Percentiles rank a stretch among this genome's conserved stretches.
phyloP scores from a whole-genome alignment of 768 basidiomycete genomes.

The Rhodotorula toruloides region DNA sequence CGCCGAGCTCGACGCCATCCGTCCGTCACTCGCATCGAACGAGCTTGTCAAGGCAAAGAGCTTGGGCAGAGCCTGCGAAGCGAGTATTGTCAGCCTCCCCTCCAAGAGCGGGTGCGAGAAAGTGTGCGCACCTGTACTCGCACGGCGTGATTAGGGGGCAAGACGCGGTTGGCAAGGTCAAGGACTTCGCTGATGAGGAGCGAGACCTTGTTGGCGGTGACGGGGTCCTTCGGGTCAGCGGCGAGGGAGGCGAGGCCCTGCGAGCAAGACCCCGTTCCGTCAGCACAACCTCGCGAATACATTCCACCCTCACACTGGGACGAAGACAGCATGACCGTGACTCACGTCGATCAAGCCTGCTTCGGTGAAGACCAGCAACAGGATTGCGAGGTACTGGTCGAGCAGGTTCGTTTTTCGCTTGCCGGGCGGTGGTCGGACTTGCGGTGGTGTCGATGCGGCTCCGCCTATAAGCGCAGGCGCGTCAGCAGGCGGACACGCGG shows the following conservation, averaged over 20 bases:
- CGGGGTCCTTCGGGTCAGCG: conserved; percentile 58
- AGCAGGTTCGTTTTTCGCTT: conserved; percentile 81
- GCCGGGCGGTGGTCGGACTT: no score
- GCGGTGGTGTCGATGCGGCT: conserved; percentile 24
- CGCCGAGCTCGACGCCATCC: conserved; percentile 76
- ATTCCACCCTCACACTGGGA: no score
- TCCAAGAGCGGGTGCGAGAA: background rate
- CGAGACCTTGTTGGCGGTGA: conserved; percentile 64
- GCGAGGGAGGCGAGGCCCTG: conserved; percentile 81
- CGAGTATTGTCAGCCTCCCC: no score
- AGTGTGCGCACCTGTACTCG: conserved; percentile 63
- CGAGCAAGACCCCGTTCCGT: background rate
- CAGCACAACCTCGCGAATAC: no score
- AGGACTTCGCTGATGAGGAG: conserved; percentile 85
- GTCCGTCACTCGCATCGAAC: conserved; percentile 67
- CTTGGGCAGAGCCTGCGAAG: conserved; percentile 66
- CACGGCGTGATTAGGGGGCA: conserved; percentile 76
- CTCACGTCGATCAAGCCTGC: conserved; percentile 82
- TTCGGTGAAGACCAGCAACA: conserved; percentile 75
- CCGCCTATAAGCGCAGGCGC: background rate
- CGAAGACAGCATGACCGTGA: no score
- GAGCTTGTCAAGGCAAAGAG: conserved; percentile 75
- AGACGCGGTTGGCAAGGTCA: conserved; percentile 75
- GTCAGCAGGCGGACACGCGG: background rate
- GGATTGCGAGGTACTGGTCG: conserved; percentile 84